These are phyloP conservation scores for Nitzschia sp. DNA, from an alignment of 108 stramenopile species.

Conservation along the genomic window DNA sequence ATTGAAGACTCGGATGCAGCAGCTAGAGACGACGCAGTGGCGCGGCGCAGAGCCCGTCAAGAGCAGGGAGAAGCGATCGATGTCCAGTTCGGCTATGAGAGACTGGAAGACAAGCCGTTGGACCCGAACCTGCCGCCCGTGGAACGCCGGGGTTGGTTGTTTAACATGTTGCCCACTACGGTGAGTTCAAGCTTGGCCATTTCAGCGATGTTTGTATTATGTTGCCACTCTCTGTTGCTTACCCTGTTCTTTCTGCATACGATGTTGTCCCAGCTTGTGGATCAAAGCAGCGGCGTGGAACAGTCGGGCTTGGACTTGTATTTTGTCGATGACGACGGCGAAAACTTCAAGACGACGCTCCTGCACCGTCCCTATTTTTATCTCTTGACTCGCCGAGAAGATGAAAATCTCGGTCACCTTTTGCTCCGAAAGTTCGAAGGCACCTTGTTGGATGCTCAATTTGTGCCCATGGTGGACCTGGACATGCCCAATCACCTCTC, in stretches of 20 bases:
- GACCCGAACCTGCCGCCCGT: conserved; percentile 7
- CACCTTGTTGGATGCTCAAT: conserved; percentile 60
- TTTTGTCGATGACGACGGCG: conserved; percentile 60
- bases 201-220: not conserved
- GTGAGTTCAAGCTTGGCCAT: conserved; percentile 36
- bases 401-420: conserved; percentile 68
- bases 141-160: conserved; percentile 83
- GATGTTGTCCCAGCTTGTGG: conserved; percentile 31
- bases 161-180: conserved; percentile 90
- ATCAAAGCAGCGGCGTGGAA: conserved; percentile 44
- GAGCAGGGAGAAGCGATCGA: conserved; percentile 60
- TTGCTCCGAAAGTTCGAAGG: conserved; percentile 65
- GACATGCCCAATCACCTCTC: conserved; percentile 78
- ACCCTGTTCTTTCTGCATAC: too few relatives aligned
- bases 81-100: conserved; percentile 59
- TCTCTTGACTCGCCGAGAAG: conserved; percentile 58
- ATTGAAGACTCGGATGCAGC: conserved; percentile 12
- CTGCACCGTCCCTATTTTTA: conserved; percentile 95
- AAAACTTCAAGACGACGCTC: conserved; percentile 90
- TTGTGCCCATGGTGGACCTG: conserved; percentile 69
- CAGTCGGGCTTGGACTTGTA: conserved; percentile 90
- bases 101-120: conserved; percentile 37
- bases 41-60: conserved; percentile 37
- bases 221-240: not conserved
- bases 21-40: conserved; percentile 33